A percentile compares a stretch with the other conserved stretches of the same genome.
These are phyloP conservation scores for Magnaporthiopsis rhizophila DNA, from an alignment of 2,329 filamentous ascomycete genomes.

Conservation along the genomic window DNA sequence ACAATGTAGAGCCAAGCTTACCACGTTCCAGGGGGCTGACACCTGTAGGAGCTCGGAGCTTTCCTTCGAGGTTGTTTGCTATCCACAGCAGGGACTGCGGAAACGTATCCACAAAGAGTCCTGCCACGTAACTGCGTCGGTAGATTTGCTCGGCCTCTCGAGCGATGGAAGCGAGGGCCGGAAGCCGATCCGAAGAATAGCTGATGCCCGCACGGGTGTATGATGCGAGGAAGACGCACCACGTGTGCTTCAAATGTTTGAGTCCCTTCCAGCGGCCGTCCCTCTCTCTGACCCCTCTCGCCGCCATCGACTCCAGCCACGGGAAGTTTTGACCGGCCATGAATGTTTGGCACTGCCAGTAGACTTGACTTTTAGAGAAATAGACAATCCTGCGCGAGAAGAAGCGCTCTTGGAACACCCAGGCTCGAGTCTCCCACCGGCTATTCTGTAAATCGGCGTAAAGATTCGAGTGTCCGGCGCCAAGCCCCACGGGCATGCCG, in stretches of 20 bases:
- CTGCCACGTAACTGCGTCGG: neutral
- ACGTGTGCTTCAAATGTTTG: neutral
- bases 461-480: neutral
- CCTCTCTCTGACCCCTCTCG: too few relatives aligned
- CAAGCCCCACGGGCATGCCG: too few relatives aligned
- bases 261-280: neutral
- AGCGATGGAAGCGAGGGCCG: neutral
- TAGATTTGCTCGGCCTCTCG: neutral
- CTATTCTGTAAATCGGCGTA: neutral
- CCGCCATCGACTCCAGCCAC: neutral
- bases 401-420: slow-evolving; percentile 1
- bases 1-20: neutral
- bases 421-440: neutral
- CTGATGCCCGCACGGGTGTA: neutral
- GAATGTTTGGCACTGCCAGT: neutral
- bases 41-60: neutral
- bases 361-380: neutral
- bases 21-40: neutral
- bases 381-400: neutral
- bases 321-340: neutral
- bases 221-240: neutral
- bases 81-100: neutral
- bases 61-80: neutral
- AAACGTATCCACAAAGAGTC: neutral
- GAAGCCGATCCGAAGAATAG: neutral